Evolutionary conservation across 2,329 filamentous ascomycete species (phyloP), one percentile per base, ranked within the genome.

Genomic region (Penicillium sp.): DNA sequence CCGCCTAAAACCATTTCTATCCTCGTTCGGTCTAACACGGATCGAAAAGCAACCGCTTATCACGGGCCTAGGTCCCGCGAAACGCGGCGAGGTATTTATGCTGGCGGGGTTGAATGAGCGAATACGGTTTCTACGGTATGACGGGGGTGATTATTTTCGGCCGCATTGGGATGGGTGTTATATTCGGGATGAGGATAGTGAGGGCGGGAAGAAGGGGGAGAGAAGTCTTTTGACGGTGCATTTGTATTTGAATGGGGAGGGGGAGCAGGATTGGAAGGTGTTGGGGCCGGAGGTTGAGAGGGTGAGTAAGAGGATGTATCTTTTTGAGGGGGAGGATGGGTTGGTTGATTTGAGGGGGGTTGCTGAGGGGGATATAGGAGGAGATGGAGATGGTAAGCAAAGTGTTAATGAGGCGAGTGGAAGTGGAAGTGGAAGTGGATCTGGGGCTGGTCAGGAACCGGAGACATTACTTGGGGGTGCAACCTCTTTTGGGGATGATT

Each of bases 121-220:
- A 38, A 84, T 93, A 84, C 81, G 92, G 30, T 93, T 93, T 69
- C 78, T 96, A 55, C 89, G 86, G 70, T 95, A 95, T 73, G 82
- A 83, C 0, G 78, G 82, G 0, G 91, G 90, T 0, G 88, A 93
- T 69, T 94, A 89, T 72, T 95, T 96, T 70, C 84, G 83, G 63
- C 82, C 88, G 4, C 91, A 94, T 72, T 88, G 84, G 66, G 91
- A 94, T 71, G 87, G 85, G 0, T 69, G 79, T 0, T 94, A 90
- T 68, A 79, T 28, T 79, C 17, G 81, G 83, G 15, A 37, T 15
- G 13, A 1, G 13, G 35, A 17, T 37, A 13, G 35, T 1, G 12
- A 42, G 6, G 38, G 38, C 6, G 8, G 17, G 6, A 0, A 83
- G 86, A 56, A 76, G 80, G 8, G 78, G 74, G 22, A 81, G 86